Base-by-base conservation (phyloP, 202 grass and related monocot genomes). In the Dendrocalamus latiflorus region DNA sequence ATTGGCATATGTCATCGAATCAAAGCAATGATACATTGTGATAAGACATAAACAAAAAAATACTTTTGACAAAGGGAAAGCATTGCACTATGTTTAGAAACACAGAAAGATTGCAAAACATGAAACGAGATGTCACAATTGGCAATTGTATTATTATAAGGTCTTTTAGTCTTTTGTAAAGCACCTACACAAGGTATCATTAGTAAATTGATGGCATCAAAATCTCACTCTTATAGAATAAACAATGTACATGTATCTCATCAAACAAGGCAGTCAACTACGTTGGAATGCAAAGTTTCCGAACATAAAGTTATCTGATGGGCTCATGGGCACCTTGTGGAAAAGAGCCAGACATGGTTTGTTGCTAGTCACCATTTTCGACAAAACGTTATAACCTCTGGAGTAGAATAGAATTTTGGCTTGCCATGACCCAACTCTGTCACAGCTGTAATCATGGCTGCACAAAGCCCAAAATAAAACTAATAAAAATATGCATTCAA, bases 291-390 rank as follows among this genome's bases (percentile, higher is more conserved):
- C 25, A 53, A 60, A 80, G 33, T 68, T 85, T 25, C 15, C 8
- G 26, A 20, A 56, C 17, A 71, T 64, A 18, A 76, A 70, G 67
- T 72, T 68, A 88, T 65, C 33, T 37, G 81, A 67, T 74, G 30
- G 17, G 68, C 64, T n/a, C n/a, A n/a, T n/a, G n/a, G n/a, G n/a
- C n/a, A 98, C 95, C 95, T 93, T 78, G 92, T 98, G 25, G 95
- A 98, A 75, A 98, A 98, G 67, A 98, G 68, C 95, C 95, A 98
- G 36, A 98, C 77, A 78, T 98, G 86, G 65, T 98, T 98, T 39
- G 95, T 95, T 30, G 95, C 88, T 26, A 98, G 77, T 9, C 91
- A 89, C 95, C 95, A 95, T 87, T 93, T 91, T 76, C 77, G 86
- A 88, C 92, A 98, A 85, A 98, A 95, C 33, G 89, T 85, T 51